Base-by-base conservation (phyloP, 2,329 filamentous ascomycete genomes). In the Cladosporium sp. region DNA sequence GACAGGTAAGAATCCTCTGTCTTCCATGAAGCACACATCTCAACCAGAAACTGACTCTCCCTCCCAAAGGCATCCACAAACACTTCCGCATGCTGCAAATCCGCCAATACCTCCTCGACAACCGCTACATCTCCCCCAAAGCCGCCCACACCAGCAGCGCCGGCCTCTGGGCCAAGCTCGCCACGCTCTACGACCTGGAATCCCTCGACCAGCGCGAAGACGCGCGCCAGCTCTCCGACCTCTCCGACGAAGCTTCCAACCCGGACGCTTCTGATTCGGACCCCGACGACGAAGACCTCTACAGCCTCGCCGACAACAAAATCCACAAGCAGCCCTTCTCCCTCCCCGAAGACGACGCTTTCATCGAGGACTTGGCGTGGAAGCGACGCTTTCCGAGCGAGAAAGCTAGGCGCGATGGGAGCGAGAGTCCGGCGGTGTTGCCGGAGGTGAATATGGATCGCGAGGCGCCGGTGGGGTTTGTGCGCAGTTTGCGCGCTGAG, bases 1-100 rank as follows among this genome's bases (percentile, higher is more conserved):
- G n/a, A 94, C 94, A 48, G 94, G 60, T 63, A 46, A 7, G 23
- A 28, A 28, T 2, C 5, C n/a, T 3, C n/a, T 13, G 2, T 2
- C 1, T 18, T n/a, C 10, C 6, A 21, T 1, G 1, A 34, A 36
- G 13, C 11, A 14, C 13, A 36, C 3, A 36, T n/a, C 13, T 3
- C 32, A 36, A 16, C 11, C 93, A 92, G 76, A 46, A 16, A 56
- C 26, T 18, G 39, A 58, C 18, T 60, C 10, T 8, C 26, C 23
- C 21, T n/a, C 69, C 25, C 49, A 46, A 46, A 61, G 91, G 93
- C 67, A 91, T 97, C 84, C 93, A 97, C 81, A 96, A 94, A 76
- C 92, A 97, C 78, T 96, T 97, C 76, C 89, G 92, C 67, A 93
- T 97, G 85, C 88, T 97, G 68, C 89, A 92, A 10, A 92, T 97